Base-by-base conservation (phyloP, 768 basidiomycete species). In the Pulveroboletus sp. region DNA sequence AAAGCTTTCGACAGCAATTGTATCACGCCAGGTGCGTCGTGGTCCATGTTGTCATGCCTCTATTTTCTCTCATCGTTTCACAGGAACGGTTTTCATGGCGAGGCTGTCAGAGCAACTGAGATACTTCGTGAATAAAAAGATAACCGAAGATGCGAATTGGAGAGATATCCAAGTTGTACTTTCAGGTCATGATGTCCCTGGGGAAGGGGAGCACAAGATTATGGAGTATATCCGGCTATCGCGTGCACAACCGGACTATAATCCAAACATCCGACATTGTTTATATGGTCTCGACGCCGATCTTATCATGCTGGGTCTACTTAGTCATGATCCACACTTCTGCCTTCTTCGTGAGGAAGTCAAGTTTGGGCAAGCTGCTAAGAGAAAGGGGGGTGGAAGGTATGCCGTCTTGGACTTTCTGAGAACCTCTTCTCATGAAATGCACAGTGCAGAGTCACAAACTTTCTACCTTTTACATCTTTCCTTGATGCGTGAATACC, bases 141-240 rank as follows among this genome's bases (percentile, higher is more conserved):
- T 98, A 30, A 82, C 85, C 0, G 96, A 99, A 66, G 96, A 99
- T 69, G 81, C 96, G 3, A 86, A 93, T 66, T 99, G 96, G 96
- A 76, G 90, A 51, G 80, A 86, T 48, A 82, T 98, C 37, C 77
- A 93, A 62, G 93, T 98, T 18, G 89, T 99, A 35, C 76, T 99
- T 33, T 95, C 92, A 27, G 96, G 96, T 10, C 93, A 98, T 68
- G 95, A 99, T 60, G 94, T 97, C 4, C 96, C 96, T 0, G 96
- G 96, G 57, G 96, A 99, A 70, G 96, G 96, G 52, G 96, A 99
- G 66, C 96, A 99, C 80, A 99, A 99, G 77, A 94, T 99, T 58
- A 97, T 98, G 89, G 96, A 97, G 67, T 99, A 94, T 70, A 98
- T 99, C 66, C 86, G 96, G 35, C 72, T 93, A 53, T 85, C 88